A percentile compares a stretch with the other conserved stretches of the same genome.
Evolutionary conservation across 2,329 filamentous ascomycete species (phyloP).

Genomic region (Chaetomium sp.): DNA sequence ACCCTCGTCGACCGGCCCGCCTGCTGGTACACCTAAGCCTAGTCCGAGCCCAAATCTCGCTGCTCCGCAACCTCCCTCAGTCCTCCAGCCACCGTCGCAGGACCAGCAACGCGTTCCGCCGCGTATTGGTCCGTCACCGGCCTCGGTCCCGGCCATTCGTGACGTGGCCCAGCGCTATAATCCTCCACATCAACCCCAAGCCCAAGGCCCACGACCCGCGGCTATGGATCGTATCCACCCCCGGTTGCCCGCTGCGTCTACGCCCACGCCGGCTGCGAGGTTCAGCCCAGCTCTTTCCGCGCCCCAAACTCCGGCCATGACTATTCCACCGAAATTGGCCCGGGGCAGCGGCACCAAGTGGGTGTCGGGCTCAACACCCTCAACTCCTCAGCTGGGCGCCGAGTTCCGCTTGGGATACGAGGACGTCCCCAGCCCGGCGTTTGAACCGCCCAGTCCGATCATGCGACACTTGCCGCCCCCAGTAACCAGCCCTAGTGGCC

Average conservation of each 20-base stretch:
- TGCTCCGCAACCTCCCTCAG: constrained; percentile 18
- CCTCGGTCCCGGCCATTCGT: background rate
- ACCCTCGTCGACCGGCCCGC: constrained; percentile 16
- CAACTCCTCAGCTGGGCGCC: constrained; percentile 43
- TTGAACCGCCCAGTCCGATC: constrained; percentile 55
- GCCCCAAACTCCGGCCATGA: constrained; percentile 20
- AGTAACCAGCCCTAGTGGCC: background rate
- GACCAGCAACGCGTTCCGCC: constrained; percentile 2
- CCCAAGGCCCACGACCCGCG: constrained; percentile 16
- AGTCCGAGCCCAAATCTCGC: constrained; percentile 10
- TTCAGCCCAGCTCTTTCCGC: constrained; percentile 22
- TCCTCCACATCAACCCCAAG: constrained; percentile 25
- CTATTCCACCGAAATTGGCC: constrained; percentile 9
- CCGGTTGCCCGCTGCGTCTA: constrained; percentile 8
- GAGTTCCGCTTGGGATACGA: constrained; percentile 22
- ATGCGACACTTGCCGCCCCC: constrained; percentile 25
- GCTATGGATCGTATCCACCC: constrained; percentile 21
- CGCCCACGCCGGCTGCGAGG: constrained; percentile 25
- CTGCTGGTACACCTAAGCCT: constrained; percentile 20
- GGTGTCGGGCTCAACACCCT: constrained; percentile 50
- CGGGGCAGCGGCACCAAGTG: constrained; percentile 49
- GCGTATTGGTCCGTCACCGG: constrained; percentile 6
- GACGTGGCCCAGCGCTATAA: constrained; percentile 19
- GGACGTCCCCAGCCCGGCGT: constrained; percentile 46
- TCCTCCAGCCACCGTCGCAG: constrained; percentile 18